Conservation (phyloP, 202 grass and related monocot genomes). For the Brachypodium distachyon region DNA sequence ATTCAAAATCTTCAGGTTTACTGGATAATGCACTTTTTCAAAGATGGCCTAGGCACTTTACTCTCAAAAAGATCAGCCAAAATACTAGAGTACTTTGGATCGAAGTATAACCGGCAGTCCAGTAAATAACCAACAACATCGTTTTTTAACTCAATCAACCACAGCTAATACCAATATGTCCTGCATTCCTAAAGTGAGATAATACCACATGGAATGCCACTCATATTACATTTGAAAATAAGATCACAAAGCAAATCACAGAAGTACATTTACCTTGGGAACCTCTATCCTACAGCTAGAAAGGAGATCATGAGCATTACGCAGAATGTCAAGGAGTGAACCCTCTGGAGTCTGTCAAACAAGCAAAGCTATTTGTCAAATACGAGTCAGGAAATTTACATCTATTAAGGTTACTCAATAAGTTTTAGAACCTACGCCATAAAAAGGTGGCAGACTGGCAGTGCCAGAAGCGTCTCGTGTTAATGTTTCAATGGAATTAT, state of each 20-base stretch:
- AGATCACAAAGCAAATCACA: background rate
- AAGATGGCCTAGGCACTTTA: background rate
- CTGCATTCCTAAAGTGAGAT: background rate
- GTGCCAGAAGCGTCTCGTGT: background rate
- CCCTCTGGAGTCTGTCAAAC: constrained; percentile 81
- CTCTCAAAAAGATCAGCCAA: background rate
- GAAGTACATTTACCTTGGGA: constrained; percentile 56
- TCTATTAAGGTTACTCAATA: background rate
- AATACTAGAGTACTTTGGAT: background rate
- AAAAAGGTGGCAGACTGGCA: background rate
- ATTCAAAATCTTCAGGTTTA: background rate
- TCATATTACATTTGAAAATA: constrained; percentile 18
- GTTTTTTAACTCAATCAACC: background rate
- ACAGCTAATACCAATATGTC: background rate
- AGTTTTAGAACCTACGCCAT: background rate
- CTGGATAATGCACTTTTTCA: background rate
- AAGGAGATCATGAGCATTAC: constrained; percentile 89
- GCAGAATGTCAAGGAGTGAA: constrained; percentile 91
- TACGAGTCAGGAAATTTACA: background rate
- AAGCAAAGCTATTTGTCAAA: constrained; percentile 18
- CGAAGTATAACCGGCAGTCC: background rate
- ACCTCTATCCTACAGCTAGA: constrained; percentile 57
- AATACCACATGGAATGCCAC: background rate
- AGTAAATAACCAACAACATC: background rate
- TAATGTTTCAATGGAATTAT: background rate